Base-by-base conservation (phyloP, 257 asterid species). In the Ballota nigra region DNA sequence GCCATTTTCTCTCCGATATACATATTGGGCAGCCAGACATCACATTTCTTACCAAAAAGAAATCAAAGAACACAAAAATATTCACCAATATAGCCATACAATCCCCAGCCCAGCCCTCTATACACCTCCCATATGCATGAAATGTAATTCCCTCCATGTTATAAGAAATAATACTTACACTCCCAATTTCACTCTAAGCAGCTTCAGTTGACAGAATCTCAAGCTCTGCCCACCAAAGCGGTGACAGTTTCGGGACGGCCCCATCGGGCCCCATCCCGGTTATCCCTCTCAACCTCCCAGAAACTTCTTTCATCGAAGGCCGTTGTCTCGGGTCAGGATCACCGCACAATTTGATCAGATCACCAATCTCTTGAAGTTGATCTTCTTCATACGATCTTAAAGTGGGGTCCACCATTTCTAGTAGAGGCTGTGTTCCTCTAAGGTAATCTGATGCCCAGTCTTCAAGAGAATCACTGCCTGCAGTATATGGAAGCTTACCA, bases 221-320 rank as follows among this genome's bases (percentile, higher is more conserved):
- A 36, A 95, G 90, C 70, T 95, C 99, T 23, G 98, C 98, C 97
- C 97, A 91, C 99, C 99, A 95, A 51, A 89, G 93, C 9, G 96
- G 96, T 0, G 99, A 95, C 28, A 88, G 43, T 79, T 82, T 88
- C n/a, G 99, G 99, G 2, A 79, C 52, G 0, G 98, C 99, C n/a
- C 83, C 93, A 20, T 92, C 96, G 0, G 94, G 97, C 26, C 81
- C 90, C 7, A 95, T 88, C 47, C 83, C 88, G 0, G 96, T 95
- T 58, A 89, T 81, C 83, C 74, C 91, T 75, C 94, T 88, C 83
- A 95, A 71, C 71, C 82, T 80, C 11, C 70, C 74, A 16, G 86
- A 73, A 38, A 87, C 89, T 63, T 88, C 92, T 51, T 66, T 75
- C 88, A 88, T 95, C 0, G 69, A 40, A 13, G 88, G 94, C 60